Evolutionary conservation across 108 stramenopile genomes (phyloP), one percentile per base, ranked within the genome.

Genomic region (Cyclotella sp.): DNA sequence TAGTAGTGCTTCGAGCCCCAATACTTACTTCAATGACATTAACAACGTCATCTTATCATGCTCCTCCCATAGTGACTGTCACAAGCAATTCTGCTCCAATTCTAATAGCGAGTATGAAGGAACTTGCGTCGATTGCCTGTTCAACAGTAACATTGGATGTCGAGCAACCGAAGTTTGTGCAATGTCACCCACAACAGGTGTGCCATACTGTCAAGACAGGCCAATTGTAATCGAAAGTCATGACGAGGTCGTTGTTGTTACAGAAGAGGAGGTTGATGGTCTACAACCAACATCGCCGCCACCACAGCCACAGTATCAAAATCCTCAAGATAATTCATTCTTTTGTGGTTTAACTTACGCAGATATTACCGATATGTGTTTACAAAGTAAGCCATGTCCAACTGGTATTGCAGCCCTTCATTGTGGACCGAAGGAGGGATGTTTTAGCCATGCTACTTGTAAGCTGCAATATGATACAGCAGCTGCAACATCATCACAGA

Each of bases 71-170:
- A 39, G 60, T 39, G 60, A 61, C 34, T 61, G 60, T n/a, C 13
- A 30, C 34, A 61, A 61, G 34, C 60, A 61, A 21, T 30, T 61
- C 29, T 61, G 60, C 34, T 29, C 30, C 29, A 16, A 15, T n/a
- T 1, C 60, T 30, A 34, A 61, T 12, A 9, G 30, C 14, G 60
- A 30, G 11, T 61, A 34, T 61, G 60, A 39, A 39, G 60, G 60
- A 13, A 34, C 34, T 7, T 61, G 60, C 30, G 60, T 61, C 30
- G 60, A 34, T 61, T 61, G 60, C 60, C 60, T 61, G 14, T 61
- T 61, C 34, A 39, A 30, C 34, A 14, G 19, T 61, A 13, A 61
- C n/a, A 39, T 61, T 15, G 60, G 60, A 30, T 61, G 60, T 21
- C 15, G 60, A 0, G 60, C 60, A n/a, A 61, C 30, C 34, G 30